A percentile compares a stretch with the other conserved stretches of the same genome.
phyloP scores from a whole-genome alignment of 768 basidiomycete species.

The Boletus subparvulus region DNA sequence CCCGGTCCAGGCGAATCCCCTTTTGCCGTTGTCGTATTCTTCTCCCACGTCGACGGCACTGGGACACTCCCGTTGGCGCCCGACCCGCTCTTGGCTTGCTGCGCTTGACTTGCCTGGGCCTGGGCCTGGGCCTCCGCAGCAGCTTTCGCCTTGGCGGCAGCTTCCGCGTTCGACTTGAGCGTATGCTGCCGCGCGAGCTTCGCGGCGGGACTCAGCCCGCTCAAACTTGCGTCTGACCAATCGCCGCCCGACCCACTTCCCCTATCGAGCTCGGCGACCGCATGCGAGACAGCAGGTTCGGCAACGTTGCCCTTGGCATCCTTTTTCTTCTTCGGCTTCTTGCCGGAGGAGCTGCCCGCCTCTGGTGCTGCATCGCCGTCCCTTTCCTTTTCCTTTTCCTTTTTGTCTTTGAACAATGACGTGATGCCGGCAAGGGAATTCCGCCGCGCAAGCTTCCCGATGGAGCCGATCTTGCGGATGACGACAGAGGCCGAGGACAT shows the following conservation, averaged over 20 bases:
- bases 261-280: slow-evolving; percentile 82
- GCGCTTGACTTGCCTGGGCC: slow-evolving; percentile 22
- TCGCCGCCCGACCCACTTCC: slow-evolving; percentile 41
- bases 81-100: slow-evolving; percentile 21
- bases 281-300: slow-evolving; percentile 74
- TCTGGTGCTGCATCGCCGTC: slow-evolving; percentile 31
- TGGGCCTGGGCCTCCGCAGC: slow-evolving; percentile 29
- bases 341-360: slow-evolving; percentile 32
- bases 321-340: slow-evolving; percentile 53
- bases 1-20: slow-evolving; percentile 45
- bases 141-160: slow-evolving; percentile 42
- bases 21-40: slow-evolving; percentile 66
- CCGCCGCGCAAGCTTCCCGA: slow-evolving; percentile 84
- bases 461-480: slow-evolving; percentile 90
- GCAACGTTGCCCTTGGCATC: slow-evolving; percentile 63
- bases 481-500: slow-evolving; percentile 95
- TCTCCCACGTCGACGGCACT: slow-evolving; percentile 73
- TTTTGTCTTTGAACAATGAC: slow-evolving; percentile 89
- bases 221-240: slow-evolving; percentile 59
- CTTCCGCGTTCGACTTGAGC: slow-evolving; percentile 71
- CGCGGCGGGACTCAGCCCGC: slow-evolving; percentile 86
- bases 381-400: slow-evolving; percentile 36
- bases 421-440: slow-evolving; percentile 92
- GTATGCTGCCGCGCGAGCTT: slow-evolving; percentile 90
- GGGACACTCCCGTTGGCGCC: slow-evolving; percentile 34